Percentiles rank a stretch among this genome's conserved stretches.
Conservation (phyloP, 2,329 filamentous ascomycete species). For the Talaromyces amestolkiae region DNA sequence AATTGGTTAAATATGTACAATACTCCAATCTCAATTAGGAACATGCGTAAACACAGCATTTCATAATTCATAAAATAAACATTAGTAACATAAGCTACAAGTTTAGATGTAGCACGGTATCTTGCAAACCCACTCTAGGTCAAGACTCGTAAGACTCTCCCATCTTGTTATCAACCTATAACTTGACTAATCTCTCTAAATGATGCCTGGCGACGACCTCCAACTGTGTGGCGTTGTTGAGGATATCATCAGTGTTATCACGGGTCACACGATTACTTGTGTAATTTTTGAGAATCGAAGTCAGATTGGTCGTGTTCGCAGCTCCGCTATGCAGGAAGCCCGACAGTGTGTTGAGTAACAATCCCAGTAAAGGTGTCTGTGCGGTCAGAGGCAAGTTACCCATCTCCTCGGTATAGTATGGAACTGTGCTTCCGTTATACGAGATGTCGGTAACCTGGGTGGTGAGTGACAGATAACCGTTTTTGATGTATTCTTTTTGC, state of each 20-base stretch:
- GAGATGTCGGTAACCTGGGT: slow-evolving; percentile 29
- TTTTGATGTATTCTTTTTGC: slow-evolving; percentile 27
- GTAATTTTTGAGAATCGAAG: slow-evolving; percentile 2
- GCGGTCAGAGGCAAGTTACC: slow-evolving; percentile 31
- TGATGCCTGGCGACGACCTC: slow-evolving; percentile 14
- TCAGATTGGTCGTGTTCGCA: slow-evolving; percentile 14
- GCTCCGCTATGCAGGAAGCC: slow-evolving; percentile 6
- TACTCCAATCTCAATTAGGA: background rate
- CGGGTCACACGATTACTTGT: background rate
- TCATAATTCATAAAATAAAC: slow-evolving; percentile 18
- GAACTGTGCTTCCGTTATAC: slow-evolving; percentile 32
- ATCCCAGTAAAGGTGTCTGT: slow-evolving; percentile 27
- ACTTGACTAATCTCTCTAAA: slow-evolving; percentile 13
- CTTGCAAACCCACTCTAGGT: background rate
- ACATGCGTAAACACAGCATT: background rate
- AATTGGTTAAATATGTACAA: background rate
- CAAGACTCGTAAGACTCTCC: background rate
- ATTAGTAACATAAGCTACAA: slow-evolving; percentile 12
- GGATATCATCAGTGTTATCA: slow-evolving; percentile 1
- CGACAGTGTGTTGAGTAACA: slow-evolving; percentile 31
- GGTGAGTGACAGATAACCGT: slow-evolving; percentile 30
- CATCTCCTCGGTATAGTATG: slow-evolving; percentile 38
- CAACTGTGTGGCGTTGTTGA: slow-evolving; percentile 13
- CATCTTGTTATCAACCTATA: background rate
- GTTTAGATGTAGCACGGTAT: background rate